These are phyloP conservation scores for Moniliella sp. DNA, from an alignment of 1,284 basidiomycete species.

Conservation along the genomic window DNA sequence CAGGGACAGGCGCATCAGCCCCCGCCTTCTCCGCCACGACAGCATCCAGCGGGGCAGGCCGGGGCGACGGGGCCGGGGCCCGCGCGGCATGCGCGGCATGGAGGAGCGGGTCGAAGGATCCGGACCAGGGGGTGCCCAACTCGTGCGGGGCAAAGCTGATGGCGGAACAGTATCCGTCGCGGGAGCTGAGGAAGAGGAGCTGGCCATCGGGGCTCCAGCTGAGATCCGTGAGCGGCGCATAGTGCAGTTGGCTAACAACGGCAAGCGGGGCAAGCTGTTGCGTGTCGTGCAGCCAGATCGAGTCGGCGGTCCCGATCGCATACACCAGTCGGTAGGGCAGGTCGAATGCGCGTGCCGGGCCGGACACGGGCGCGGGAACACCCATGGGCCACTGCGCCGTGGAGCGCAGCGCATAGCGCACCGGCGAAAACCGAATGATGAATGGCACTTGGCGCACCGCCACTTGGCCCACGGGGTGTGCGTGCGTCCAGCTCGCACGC, in stretches of 20 bases:
- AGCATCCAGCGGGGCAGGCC: constrained; percentile 6
- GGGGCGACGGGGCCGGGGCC: constrained; percentile 1
- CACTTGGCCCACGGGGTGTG: constrained; percentile 56
- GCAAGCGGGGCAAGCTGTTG: constrained; percentile 82
- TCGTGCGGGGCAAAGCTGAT: constrained; percentile 59
- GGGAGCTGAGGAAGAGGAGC: constrained; percentile 66
- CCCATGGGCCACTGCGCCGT: background rate
- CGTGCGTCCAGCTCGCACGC: constrained; percentile 75
- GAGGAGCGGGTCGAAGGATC: constrained; percentile 14
- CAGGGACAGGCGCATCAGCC: background rate
- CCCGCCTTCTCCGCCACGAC: constrained; percentile 3
- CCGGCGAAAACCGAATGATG: constrained; percentile 75
- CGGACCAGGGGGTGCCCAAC: constrained; percentile 45
- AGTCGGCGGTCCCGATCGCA: constrained; percentile 88
- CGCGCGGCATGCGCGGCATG: constrained; percentile 2
- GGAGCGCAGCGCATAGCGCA: constrained; percentile 62
- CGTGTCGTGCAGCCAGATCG: constrained; percentile 82
- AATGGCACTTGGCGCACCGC: constrained; percentile 70
- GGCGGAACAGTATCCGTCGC: constrained; percentile 90
- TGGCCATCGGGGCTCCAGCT: constrained; percentile 87
- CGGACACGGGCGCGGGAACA: constrained; percentile 1
- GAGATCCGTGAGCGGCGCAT: constrained; percentile 90
- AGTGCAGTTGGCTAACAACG: constrained; percentile 80
- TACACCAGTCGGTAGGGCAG: constrained; percentile 83
- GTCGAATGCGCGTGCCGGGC: constrained; percentile 44